phyloP scores from a whole-genome alignment of 2,329 filamentous ascomycete species.

The Aspergillus bombycis region DNA sequence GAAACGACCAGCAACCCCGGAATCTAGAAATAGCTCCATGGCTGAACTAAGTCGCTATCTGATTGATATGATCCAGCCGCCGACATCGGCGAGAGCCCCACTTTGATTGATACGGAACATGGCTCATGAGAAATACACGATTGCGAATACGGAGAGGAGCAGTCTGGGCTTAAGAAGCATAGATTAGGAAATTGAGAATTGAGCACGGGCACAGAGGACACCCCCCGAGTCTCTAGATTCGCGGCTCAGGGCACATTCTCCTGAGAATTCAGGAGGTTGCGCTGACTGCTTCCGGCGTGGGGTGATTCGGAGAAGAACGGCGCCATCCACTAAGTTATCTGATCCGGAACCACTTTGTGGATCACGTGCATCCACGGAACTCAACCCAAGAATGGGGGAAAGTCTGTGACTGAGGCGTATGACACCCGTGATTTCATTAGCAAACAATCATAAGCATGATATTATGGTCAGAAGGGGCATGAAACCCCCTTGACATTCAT shows the following conservation, averaged over 20 bases:
- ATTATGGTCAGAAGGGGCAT: background rate
- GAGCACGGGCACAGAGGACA: background rate
- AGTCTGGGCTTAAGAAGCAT: background rate
- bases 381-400: background rate
- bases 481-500: background rate
- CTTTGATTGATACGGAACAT: slow-evolving; percentile 1
- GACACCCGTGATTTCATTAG: background rate
- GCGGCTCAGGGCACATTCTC: background rate
- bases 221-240: background rate
- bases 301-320: slow-evolving; percentile 16
- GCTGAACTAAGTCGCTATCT: slow-evolving; percentile 8
- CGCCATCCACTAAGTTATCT: slow-evolving; percentile 22
- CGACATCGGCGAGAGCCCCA: slow-evolving; percentile 15
- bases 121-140: background rate
- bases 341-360: slow-evolving; percentile 20
- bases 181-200: background rate
- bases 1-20: slow-evolving; percentile 1
- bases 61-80: slow-evolving; percentile 21
- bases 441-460: background rate
- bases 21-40: background rate
- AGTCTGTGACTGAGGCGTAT: background rate
- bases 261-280: background rate
- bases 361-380: slow-evolving; percentile 6
- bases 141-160: background rate
- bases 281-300: slow-evolving; percentile 7